Conservation (phyloP, 2,329 filamentous ascomycete species). For the Fusarium nisikadoi region DNA sequence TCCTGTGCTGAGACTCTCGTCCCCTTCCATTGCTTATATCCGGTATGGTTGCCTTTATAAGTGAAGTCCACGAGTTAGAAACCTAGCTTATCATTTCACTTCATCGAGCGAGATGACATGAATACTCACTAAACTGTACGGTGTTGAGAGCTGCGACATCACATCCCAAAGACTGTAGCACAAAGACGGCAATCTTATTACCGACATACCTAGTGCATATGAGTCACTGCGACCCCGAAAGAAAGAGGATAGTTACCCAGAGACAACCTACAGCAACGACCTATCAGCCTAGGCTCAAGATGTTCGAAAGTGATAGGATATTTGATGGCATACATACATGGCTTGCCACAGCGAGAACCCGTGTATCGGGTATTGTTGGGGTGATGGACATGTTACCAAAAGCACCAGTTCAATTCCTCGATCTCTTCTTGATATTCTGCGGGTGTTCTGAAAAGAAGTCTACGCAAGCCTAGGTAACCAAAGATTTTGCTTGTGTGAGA, state of each 20-base stretch:
- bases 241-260: constrained; percentile 34
- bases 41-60: constrained; percentile 88
- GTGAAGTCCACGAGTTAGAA: constrained; percentile 5
- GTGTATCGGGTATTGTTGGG: constrained; percentile 63
- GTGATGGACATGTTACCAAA: constrained; percentile 34
- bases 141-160: constrained; percentile 96
- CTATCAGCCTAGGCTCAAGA: constrained; percentile 17
- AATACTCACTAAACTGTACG: constrained; percentile 88
- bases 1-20: constrained; percentile 83
- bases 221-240: not conserved
- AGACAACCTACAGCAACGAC: constrained; percentile 40
- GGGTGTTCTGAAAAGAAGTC: not conserved
- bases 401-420: not conserved
- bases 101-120: not conserved
- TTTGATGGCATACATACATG: constrained; percentile 82
- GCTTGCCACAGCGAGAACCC: constrained; percentile 88
- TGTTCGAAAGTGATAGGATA: not conserved
- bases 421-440: not conserved
- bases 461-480: not conserved
- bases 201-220: constrained; percentile 82
- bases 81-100: not conserved
- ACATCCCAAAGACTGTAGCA: constrained; percentile 91
- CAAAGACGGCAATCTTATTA: constrained; percentile 96
- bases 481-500: constrained; percentile 1
- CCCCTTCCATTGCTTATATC: constrained; percentile 89